Percentiles rank a stretch among this genome's conserved stretches.
These are phyloP conservation scores for Cylindrodendrum hubeiense DNA, from an alignment of 2,329 filamentous ascomycete species.

Conservation along the genomic window DNA sequence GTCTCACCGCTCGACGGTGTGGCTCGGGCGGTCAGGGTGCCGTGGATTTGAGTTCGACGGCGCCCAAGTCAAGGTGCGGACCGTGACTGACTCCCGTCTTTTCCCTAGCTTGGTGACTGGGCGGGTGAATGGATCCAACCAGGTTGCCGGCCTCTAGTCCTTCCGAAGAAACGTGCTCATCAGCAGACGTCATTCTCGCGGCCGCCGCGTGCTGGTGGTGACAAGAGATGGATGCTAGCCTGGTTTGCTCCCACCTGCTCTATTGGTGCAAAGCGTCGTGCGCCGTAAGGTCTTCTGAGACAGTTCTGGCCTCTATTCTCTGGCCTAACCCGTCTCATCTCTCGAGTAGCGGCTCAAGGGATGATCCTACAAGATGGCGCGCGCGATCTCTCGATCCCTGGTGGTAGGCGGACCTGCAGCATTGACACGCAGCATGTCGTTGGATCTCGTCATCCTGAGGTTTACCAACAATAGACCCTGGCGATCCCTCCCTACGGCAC, in stretches of 20 bases:
- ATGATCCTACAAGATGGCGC: conserved; percentile 15
- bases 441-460: conserved; percentile 31
- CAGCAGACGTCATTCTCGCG: conserved; percentile 27
- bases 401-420: conserved; percentile 37
- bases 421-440: conserved; percentile 43
- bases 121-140: conserved; percentile 40
- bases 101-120: conserved; percentile 42
- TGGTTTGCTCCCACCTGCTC: not conserved
- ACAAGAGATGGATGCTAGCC: conserved; percentile 9
- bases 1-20: conserved; percentile 35
- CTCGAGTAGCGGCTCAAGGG: conserved; percentile 12
- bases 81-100: conserved; percentile 46
- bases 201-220: conserved; percentile 3
- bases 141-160: conserved; percentile 27
- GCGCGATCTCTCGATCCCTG: conserved; percentile 24
- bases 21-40: conserved; percentile 25
- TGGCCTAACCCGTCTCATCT: conserved; percentile 14
- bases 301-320: conserved; percentile 4
- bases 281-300: conserved; percentile 5
- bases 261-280: not conserved
- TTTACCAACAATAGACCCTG: conserved; percentile 41
- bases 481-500: conserved; percentile 36
- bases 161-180: conserved; percentile 24
- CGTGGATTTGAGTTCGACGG: conserved; percentile 45
- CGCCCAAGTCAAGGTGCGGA: conserved; percentile 44